These are phyloP conservation scores for Phytophthora brassicae DNA, from an alignment of 352 stramenopile genomes.

Conservation along the genomic window DNA sequence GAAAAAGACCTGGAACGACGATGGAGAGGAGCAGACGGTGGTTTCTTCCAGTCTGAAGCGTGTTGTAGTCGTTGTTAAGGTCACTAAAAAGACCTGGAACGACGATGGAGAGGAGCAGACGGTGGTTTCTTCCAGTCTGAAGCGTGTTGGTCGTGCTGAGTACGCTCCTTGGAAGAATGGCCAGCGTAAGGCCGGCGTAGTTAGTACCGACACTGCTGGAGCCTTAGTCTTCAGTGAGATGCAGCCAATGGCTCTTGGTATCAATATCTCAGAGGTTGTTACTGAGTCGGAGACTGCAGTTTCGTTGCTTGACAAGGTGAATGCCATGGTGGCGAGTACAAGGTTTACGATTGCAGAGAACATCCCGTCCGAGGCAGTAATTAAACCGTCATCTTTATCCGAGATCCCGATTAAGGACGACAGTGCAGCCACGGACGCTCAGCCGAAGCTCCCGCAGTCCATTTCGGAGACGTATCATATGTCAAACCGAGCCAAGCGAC, in stretches of 20 bases:
- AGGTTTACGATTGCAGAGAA: slow-evolving; percentile 61
- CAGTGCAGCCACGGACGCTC: slow-evolving; percentile 1
- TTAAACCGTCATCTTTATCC: slow-evolving; percentile 3
- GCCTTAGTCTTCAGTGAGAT: slow-evolving; percentile 8
- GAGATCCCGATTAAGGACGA: slow-evolving; percentile 15
- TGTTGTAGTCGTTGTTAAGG: slow-evolving; percentile 1
- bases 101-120: slow-evolving; percentile 33
- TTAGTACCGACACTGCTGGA: slow-evolving; percentile 9
- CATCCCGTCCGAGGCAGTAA: slow-evolving; percentile 16
- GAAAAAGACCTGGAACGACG: slow-evolving; percentile 41
- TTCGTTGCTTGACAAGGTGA: slow-evolving; percentile 51
- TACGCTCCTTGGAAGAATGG: slow-evolving; percentile 63
- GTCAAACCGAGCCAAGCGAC: slow-evolving; percentile 63
- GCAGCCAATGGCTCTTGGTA: slow-evolving; percentile 26
- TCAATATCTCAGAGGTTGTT: slow-evolving; percentile 5
- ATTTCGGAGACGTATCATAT: slow-evolving; percentile 80
- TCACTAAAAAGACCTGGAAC: slow-evolving; percentile 40
- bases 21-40: slow-evolving; percentile 29
- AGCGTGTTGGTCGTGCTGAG: slow-evolving; percentile 45
- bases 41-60: slow-evolving; percentile 23
- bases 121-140: slow-evolving; percentile 22
- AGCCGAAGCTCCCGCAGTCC: slow-evolving; percentile 52
- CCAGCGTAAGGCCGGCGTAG: slow-evolving; percentile 50
- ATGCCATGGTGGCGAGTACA: slow-evolving; percentile 56
- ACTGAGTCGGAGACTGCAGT: slow-evolving; percentile 15